These are phyloP conservation scores for Suillus cothurnatus DNA, from an alignment of 768 basidiomycete species.

Conservation along the genomic window DNA sequence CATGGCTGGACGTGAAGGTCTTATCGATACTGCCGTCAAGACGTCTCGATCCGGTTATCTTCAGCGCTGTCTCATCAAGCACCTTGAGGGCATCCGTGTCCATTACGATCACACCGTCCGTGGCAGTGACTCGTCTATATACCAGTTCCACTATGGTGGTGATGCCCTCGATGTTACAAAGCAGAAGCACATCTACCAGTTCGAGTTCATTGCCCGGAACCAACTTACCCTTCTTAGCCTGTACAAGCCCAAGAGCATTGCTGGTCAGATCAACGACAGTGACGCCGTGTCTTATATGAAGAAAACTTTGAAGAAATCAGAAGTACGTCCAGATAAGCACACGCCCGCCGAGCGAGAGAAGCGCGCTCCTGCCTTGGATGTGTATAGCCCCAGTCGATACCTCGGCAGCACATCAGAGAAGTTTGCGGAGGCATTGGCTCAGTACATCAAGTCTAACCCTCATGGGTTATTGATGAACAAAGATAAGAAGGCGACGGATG, in stretches of 20 bases:
- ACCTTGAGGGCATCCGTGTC: constrained; percentile 93
- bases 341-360: constrained; percentile 55
- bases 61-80: constrained; percentile 97
- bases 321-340: constrained; percentile 42
- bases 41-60: constrained; percentile 98
- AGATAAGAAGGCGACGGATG: constrained; percentile 41
- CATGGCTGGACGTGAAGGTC: constrained; percentile 98
- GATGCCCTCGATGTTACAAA: constrained; percentile 96
- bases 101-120: constrained; percentile 99
- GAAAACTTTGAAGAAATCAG: constrained; percentile 78
- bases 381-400: constrained; percentile 76
- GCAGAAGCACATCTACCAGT: constrained; percentile 93
- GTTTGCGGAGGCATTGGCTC: constrained; percentile 78
- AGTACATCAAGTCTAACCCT: constrained; percentile 80
- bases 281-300: constrained; percentile 84
- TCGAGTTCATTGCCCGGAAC: constrained; percentile 92
- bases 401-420: constrained; percentile 92
- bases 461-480: constrained; percentile 48
- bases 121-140: constrained; percentile 89
- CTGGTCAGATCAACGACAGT: constrained; percentile 61
- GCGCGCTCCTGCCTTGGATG: constrained; percentile 71
- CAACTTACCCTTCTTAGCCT: constrained; percentile 74
- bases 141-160: constrained; percentile 97
- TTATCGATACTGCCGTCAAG: constrained; percentile 99
- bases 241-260: constrained; percentile 61